Base-by-base conservation (phyloP, 176 grass and related monocot species). In the barley (Hordeum vulgare) region DNA sequence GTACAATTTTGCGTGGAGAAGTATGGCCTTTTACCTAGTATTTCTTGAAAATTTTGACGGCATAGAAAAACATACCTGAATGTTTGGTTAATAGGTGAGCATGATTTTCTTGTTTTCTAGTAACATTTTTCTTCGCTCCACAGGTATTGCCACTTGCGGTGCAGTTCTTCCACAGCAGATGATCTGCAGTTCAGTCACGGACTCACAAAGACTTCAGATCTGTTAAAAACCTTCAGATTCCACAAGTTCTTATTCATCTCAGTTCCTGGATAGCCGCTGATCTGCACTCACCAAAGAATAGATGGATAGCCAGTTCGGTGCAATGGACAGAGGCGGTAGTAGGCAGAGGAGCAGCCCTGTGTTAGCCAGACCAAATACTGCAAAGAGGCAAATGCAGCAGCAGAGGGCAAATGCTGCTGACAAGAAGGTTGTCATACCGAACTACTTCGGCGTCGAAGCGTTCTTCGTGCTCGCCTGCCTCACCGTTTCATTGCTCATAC, bases 401-500 rank as follows among this genome's bases (percentile, higher is more conserved):
- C 63, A 76, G 49, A 79, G 13, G 64, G 64, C 72, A 24, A 85
- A 86, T 49, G 53, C 17, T 11, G n/a, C 40, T 8, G 84, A 83
- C 74, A 78, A 66, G 74, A 90, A 86, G 79, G 73, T 41, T 1
- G 61, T 65, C 0, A 24, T 86, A 10, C 68, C 90, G 0, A 87
- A 81, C 7, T 97, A 92, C 61, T 94, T 92, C 75, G 64, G 92
- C 24, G 51, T 82, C 21, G 84, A 79, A 4, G 81, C 92, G 8
- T 89, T 89, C 28, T 37, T 97, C 11, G 27, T 92, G 58, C 90
- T 94, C 17, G 74, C 83, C 35, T 79, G 84, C 42, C 60, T 92
- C 67, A 85, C 86, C 1, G 31, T 85, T 20, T 94, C 88, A 8
- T 56, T 97, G 81, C 84, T 94, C 29, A 47, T 92, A 10, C 94